Percentiles rank a stretch among this genome's conserved stretches.
Evolutionary conservation across 352 stramenopile genomes (phyloP).

Genomic region (Peronosclerospora sorghi): DNA sequence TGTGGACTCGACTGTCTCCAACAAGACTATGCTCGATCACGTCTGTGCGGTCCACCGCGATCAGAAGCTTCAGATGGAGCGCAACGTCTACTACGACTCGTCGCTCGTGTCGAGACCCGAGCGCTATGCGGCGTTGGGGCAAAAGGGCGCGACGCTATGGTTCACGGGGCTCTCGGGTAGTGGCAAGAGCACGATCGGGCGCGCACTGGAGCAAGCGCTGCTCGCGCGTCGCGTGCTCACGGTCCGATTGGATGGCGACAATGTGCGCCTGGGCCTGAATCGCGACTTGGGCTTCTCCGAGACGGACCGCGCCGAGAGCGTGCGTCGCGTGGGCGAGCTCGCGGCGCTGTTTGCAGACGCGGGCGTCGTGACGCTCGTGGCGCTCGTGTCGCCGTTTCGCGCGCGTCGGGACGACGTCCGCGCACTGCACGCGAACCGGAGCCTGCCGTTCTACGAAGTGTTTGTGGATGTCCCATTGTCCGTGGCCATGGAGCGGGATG

Average conservation of each 20-base stretch:
- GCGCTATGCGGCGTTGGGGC: slow-evolving; percentile 66
- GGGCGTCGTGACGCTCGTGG: slow-evolving; percentile 95
- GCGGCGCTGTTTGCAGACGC: slow-evolving; percentile 93
- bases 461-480: slow-evolving; percentile 97
- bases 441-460: slow-evolving; percentile 97
- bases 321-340: slow-evolving; percentile 95
- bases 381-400: slow-evolving; percentile 94
- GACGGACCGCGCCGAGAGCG: slow-evolving; percentile 91
- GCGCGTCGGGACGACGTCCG: slow-evolving; percentile 89
- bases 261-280: slow-evolving; percentile 96
- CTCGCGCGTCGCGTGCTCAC: slow-evolving; percentile 92
- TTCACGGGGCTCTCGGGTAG: slow-evolving; percentile 97
- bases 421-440: slow-evolving; percentile 86
- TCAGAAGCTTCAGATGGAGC: slow-evolving; percentile 56
- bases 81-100: slow-evolving; percentile 79
- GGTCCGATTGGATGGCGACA: slow-evolving; percentile 97
- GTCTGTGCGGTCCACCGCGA: slow-evolving; percentile 48
- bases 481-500: slow-evolving; percentile 93
- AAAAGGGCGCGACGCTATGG: slow-evolving; percentile 97
- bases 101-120: slow-evolving; percentile 53
- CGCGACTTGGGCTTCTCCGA: slow-evolving; percentile 93
- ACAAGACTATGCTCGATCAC: slow-evolving; percentile 25
- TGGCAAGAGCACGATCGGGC: slow-evolving; percentile 96
- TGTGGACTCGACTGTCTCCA: slow-evolving; percentile 6
- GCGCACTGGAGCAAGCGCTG: slow-evolving; percentile 92